Base-by-base conservation (phyloP, 1,284 basidiomycete genomes). In the Tetrapyrgos nigripes region DNA sequence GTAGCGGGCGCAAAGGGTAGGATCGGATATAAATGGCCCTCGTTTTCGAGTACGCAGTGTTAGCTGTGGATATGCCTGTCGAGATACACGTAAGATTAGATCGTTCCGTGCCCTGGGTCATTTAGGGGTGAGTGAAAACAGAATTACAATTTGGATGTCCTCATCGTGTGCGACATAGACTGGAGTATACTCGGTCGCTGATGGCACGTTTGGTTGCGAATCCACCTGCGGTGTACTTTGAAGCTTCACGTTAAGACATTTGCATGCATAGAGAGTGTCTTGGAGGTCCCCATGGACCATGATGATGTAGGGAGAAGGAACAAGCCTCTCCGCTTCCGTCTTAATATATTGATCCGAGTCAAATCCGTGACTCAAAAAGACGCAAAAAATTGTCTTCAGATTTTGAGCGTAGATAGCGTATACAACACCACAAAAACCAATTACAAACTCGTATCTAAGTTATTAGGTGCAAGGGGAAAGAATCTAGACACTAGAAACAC, bases 241-340 rank as follows among this genome's bases (percentile, higher is more conserved):
- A 60, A 92, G 81, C 60, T 82, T 83, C 46, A 92, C 78, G 68
- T 92, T 92, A 59, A 92, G 81, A 66, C 90, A 92, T 68, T 77
- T 83, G 71, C 90, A 92, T 51, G 89, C 79, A 72, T 80, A 81
- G 23, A 54, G 58, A 61, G 64, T 19, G 53, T 58, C 53, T 40
- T 58, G 56, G 60, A 50, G 50, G 56, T 52, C 2, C 60, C 58
- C 59, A 65, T 66, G 14, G 51, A 24, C 58, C 46, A 40, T 55
- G 57, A 50, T 51, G 54, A 53, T 59, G 57, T 40, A 40, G 37
- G n/a, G n/a, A n/a, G n/a, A 5, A 40, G 37, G 17, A 40, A 40
- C 14, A 40, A 17, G 37, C 6, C 6, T 17, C 37, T 40, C 37
- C 13, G 17, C 37, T 5, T 40, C 37, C 31, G 31, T 33, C 14